Evolutionary conservation across 805 yeast genomes (phyloP).

Genomic region (Saccharomycopsis malanga): DNA sequence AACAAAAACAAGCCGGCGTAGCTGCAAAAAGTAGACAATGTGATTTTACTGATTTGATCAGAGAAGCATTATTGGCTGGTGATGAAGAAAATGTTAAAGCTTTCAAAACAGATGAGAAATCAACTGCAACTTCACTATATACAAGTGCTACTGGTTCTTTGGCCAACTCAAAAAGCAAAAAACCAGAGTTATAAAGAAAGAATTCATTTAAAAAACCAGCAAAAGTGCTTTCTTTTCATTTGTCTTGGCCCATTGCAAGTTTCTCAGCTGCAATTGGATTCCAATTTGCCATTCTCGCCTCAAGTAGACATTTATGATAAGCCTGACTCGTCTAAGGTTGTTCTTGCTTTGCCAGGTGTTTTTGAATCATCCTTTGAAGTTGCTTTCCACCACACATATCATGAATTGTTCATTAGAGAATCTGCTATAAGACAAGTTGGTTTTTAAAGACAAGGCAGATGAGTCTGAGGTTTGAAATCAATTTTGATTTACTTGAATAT

Average conservation of each 20-base stretch:
- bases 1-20: not conserved
- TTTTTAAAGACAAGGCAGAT: constrained; percentile 28
- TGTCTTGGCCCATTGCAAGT: constrained; percentile 35
- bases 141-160: not conserved
- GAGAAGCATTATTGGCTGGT: constrained; percentile 18
- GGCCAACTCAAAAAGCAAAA: not conserved
- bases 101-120: not conserved
- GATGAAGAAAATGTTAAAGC: constrained; percentile 4
- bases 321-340: constrained; percentile 38
- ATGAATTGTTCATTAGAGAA: constrained; percentile 48
- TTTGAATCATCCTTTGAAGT: constrained; percentile 44
- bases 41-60: constrained; percentile 18
- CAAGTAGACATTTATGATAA: constrained; percentile 52
- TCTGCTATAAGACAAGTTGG: constrained; percentile 15
- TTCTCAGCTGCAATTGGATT: constrained; percentile 37
- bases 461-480: constrained; percentile 39
- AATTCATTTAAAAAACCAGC: constrained; percentile 2
- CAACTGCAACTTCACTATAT: not conserved
- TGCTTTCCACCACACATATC: constrained; percentile 52
- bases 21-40: constrained; percentile 8
- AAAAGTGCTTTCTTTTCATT: constrained; percentile 22
- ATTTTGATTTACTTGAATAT: constrained; percentile 49
- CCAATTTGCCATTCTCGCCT: constrained; percentile 47
- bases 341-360: constrained; percentile 54
- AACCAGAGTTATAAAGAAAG: not conserved